phyloP scores from a whole-genome alignment of 306 rosid genomes.

The Amphicarpaea edgeworthii region DNA sequence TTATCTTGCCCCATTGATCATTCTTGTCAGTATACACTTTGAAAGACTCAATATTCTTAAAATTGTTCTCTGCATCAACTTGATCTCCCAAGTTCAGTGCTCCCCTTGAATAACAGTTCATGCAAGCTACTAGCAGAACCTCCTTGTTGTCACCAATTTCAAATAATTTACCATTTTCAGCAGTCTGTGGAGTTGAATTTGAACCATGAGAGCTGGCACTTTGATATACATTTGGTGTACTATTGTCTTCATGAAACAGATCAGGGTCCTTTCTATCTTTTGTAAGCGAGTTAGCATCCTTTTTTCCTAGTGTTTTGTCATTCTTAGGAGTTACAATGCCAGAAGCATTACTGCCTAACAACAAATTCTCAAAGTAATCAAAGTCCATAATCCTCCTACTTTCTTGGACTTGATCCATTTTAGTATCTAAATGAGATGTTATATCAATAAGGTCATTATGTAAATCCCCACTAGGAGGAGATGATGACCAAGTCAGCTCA shows the following conservation, averaged over 20 bases:
- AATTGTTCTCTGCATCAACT: slow-evolving; percentile 42
- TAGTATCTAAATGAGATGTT: slow-evolving; percentile 43
- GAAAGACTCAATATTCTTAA: slow-evolving; percentile 34
- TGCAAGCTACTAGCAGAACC: slow-evolving; percentile 38
- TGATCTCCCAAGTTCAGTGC: slow-evolving; percentile 47
- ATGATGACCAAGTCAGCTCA: slow-evolving; percentile 37
- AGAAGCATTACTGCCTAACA: slow-evolving; percentile 24
- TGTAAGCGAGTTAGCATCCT: slow-evolving; percentile 10
- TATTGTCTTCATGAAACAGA: slow-evolving; percentile 39
- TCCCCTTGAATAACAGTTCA: slow-evolving; percentile 46
- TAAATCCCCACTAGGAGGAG: slow-evolving; percentile 37
- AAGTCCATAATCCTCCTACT: slow-evolving; percentile 38
- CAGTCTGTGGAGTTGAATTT: slow-evolving; percentile 48
- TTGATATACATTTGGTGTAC: slow-evolving; percentile 35
- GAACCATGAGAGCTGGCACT: slow-evolving; percentile 60
- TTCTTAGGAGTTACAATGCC: slow-evolving; percentile 28
- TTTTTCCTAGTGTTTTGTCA: slow-evolving; percentile 40
- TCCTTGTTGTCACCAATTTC: slow-evolving; percentile 41
- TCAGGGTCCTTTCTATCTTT: slow-evolving; percentile 13
- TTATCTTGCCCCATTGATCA: slow-evolving; percentile 32
- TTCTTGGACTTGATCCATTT: slow-evolving; percentile 32
- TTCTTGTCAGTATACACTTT: slow-evolving; percentile 22
- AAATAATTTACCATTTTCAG: slow-evolving; percentile 39
- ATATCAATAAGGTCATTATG: slow-evolving; percentile 13
- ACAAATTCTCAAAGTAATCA: slow-evolving; percentile 22